Percentiles rank a stretch among this genome's conserved stretches.
phyloP scores from a whole-genome alignment of 441 rosid species.

The Populus hybrid region DNA sequence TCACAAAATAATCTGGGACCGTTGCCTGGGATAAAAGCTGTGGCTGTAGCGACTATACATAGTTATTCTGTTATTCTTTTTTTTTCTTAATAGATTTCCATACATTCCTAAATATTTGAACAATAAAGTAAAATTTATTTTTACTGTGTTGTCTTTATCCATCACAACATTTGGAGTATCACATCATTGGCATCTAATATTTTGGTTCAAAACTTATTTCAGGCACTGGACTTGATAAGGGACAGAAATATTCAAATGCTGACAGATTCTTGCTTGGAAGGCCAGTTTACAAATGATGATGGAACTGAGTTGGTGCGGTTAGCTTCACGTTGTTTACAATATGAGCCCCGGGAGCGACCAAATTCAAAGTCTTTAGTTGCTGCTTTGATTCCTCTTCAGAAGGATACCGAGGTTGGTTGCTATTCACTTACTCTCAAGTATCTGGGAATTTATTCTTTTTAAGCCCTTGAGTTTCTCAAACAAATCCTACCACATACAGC shows the following conservation, averaged over 20 bases:
- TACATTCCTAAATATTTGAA: background rate
- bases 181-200: conserved; percentile 6
- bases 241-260: no score
- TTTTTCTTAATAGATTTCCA: background rate
- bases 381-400: no score
- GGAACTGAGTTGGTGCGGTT: no score
- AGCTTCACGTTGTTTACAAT: no score
- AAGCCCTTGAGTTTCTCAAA: conserved; percentile 8
- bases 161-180: background rate
- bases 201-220: conserved; percentile 11
- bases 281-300: no score
- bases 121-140: background rate
- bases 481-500: background rate
- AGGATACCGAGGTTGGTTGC: conserved; percentile 27
- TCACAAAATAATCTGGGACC: background rate
- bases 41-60: background rate
- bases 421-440: background rate
- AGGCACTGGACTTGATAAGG: no score
- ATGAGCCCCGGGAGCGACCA: no score
- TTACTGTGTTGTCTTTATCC: background rate
- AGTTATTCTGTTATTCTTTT: background rate
- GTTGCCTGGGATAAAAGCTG: background rate
- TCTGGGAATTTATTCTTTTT: background rate
- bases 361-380: no score
- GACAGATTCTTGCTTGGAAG: no score